Evolutionary conservation across 768 basidiomycete genomes (phyloP).

Genomic region (Paxillus ammoniavirescens): DNA sequence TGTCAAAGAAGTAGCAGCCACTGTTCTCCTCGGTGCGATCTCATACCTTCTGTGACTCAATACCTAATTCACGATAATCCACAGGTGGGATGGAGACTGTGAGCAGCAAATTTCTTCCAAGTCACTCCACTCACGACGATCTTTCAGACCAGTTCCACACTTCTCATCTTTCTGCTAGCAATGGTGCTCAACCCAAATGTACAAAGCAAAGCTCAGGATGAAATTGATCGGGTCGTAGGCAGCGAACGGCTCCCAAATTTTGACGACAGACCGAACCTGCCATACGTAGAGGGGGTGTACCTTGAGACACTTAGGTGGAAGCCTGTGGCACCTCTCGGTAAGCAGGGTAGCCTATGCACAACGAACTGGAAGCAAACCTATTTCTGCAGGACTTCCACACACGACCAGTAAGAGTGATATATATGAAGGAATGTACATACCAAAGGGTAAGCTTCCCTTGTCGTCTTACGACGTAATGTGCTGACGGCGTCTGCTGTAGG

Average conservation of each 20-base stretch:
- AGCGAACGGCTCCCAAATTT: slow-evolving; percentile 27
- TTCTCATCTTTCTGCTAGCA: slow-evolving; percentile 31
- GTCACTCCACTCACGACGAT: background rate
- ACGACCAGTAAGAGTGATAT: slow-evolving; percentile 22
- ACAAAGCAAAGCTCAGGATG: slow-evolving; percentile 31
- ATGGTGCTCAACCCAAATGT: slow-evolving; percentile 34
- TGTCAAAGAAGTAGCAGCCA: slow-evolving; percentile 24
- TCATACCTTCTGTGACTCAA: background rate
- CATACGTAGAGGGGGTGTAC: slow-evolving; percentile 31
- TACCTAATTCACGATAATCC: background rate
- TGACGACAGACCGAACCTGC: slow-evolving; percentile 25
- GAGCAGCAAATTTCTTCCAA: background rate
- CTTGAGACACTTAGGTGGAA: slow-evolving; percentile 34
- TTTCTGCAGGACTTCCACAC: slow-evolving; percentile 20
- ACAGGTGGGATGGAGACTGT: slow-evolving; percentile 30
- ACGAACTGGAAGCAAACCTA: background rate
- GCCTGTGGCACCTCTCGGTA: slow-evolving; percentile 27
- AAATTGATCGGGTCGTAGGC: slow-evolving; percentile 33
- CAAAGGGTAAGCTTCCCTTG: slow-evolving; percentile 20
- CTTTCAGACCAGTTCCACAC: slow-evolving; percentile 10
- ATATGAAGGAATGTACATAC: slow-evolving; percentile 29
- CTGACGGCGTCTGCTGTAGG: slow-evolving; percentile 5
- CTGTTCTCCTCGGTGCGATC: slow-evolving; percentile 22
- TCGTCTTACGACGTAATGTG: background rate
- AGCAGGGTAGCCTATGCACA: slow-evolving; percentile 1